Evolutionary conservation across 106 monocot species (phyloP), one percentile per base, ranked within the genome.

Genomic region (Acanthochlamys bracteata): DNA sequence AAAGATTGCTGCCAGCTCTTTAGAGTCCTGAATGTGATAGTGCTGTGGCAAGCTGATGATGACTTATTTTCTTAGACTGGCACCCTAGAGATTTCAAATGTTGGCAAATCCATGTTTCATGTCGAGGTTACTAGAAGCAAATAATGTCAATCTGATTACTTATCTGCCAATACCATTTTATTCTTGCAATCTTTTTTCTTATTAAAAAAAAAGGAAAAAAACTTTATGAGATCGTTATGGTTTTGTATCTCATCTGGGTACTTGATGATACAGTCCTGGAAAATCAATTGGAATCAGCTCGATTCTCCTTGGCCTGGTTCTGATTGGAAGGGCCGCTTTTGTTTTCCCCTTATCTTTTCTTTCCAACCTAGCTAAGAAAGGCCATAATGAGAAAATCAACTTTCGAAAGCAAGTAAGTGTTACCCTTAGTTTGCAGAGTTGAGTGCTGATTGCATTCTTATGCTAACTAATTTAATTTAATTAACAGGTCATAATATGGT

Each of bases 271-370:
- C 84, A 96, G 95, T 43, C 90, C 82, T 76, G 90, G 82, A 65
- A 90, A 76, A 66, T 96, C 95, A 74, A 42, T 96, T 72, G 84
- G 84, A 49, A 71, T 96, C 42, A 90, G 95, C 67, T 69, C 95
- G 25, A 74, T 96, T 68, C 71, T 96, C 21, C 55, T 96, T 24
- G 76, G 75, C 23, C 78, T 88, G 67, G 82, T 90, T 45, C 54
- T 96, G 70, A 59, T 82, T 39, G 95, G 90, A 57, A 87, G 90
- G 78, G 90, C 95, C 45, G 95, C 90, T 58, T 96, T 96, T 78
- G 90, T 96, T 54, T 96, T 96, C 74, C 95, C 95, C n/a, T 73
- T 96, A 19, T 90, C 90, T 22, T 96, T 96, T 72, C 64, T 96
- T 24, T 90, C 95, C 19, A 96, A 96, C 64, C 75, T 96, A 60